Base-by-base conservation (phyloP, 2,329 filamentous ascomycete genomes). In the Botrytis pseudocinerea region DNA sequence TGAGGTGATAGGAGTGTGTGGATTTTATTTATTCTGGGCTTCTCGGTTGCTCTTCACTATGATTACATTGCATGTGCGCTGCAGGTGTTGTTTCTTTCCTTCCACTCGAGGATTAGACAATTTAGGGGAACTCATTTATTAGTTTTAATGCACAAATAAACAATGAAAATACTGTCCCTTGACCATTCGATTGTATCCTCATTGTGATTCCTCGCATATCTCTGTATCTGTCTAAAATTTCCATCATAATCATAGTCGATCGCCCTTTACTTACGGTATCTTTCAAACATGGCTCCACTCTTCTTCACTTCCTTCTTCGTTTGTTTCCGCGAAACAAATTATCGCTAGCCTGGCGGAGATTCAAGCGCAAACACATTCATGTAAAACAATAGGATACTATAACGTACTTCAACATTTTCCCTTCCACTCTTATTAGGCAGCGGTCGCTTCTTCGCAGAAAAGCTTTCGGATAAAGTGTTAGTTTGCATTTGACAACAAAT, bases 221-320 rank as follows among this genome's bases (percentile, higher is more conserved):
- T 61, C 14, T 35, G 1, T 4, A 9, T 18, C 18, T 18, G 18
- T 2, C n/a, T 9, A 8, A 9, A 2, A 28, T 28, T n/a, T 28
- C n/a, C n/a, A 16, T 54, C 2, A 7, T 28, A 14, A 57, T 35
- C 18, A 16, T 61, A 6, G 16, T 6, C 35, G 0, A n/a, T 2
- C 12, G 2, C 18, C 0, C 9, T 0, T 0, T 35, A 0, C 59
- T 61, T 35, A 2, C 35, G 6, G 5, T 40, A 40, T 61, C 3
- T 35, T 8, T 61, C 35, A 40, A 61, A 61, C 22, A 40, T 18
- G 4, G 18, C 4, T 16, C 35, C 35, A 25, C 22, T n/a, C 57
- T 14, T 40, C 6, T 40, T 16, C 12, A 5, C 14, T n/a, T 38
- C 1, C 59, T 32, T 32, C 32, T 32, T 32, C 32, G 2, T 32